Evolutionary conservation across 2,329 filamentous ascomycete species (phyloP).

Genomic region (Geoglossum cookeanum): DNA sequence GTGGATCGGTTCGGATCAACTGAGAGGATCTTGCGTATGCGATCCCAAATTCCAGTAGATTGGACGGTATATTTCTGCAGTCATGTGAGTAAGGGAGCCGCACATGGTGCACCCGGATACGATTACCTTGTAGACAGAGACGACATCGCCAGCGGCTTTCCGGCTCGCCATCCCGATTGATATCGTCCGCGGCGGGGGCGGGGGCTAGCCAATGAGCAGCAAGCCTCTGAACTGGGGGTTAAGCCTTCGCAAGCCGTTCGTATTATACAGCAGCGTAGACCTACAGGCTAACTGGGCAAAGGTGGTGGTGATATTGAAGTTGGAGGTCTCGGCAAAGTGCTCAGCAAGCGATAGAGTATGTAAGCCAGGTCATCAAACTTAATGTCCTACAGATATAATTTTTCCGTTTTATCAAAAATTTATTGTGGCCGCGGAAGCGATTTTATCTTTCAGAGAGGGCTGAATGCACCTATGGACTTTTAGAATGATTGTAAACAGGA

Average conservation of each 20-base stretch:
- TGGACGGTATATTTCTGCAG: constrained; percentile 91
- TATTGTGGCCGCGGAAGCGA: no score
- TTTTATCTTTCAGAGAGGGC: no score
- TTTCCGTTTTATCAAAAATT: no score
- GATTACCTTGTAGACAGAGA: constrained; percentile 40
- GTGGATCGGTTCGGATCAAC: constrained; percentile 78
- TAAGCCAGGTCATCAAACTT: no score
- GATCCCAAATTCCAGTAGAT: constrained; percentile 74
- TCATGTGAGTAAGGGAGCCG: constrained; percentile 13
- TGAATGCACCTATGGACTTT: no score
- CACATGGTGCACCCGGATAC: constrained; percentile 5
- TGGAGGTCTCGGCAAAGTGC: not conserved
- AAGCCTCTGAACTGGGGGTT: not conserved
- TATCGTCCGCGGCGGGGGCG: not conserved
- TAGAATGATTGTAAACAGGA: no score
- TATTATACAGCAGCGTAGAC: not conserved
- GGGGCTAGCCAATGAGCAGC: not conserved
- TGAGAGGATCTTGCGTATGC: constrained; percentile 56
- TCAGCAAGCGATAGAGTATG: no score
- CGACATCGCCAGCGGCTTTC: constrained; percentile 40
- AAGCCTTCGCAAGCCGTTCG: not conserved
- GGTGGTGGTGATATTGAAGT: not conserved
- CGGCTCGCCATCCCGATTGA: constrained; percentile 14
- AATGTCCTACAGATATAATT: no score
- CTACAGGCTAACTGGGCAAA: not conserved